Conservation (phyloP, 169 alveolate genomes). For the Perkinsus olseni region DNA sequence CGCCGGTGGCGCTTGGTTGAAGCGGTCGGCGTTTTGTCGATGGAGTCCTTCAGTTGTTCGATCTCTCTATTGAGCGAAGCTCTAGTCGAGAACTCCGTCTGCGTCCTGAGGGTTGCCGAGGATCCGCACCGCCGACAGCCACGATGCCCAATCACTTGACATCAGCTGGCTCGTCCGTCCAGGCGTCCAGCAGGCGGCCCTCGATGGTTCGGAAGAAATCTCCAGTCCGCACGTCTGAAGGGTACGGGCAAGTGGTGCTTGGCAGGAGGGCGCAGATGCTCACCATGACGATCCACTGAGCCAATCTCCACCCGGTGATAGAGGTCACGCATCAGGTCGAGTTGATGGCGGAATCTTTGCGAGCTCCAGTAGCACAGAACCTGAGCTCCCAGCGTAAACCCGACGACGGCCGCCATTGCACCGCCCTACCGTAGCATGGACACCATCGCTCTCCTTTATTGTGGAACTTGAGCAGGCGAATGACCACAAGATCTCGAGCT, state of each 20-base stretch:
- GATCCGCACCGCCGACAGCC: background rate
- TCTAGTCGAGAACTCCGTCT: background rate
- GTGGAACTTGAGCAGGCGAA: background rate
- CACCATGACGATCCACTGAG: background rate
- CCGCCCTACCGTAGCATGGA: background rate
- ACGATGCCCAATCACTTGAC: background rate
- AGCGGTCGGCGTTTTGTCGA: background rate
- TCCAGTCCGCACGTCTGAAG: background rate
- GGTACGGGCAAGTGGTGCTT: background rate
- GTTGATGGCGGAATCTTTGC: background rate
- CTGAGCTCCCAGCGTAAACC: background rate
- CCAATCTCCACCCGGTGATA: background rate
- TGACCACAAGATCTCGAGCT: background rate
- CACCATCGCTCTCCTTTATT: background rate
- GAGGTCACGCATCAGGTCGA: slow-evolving; percentile 3
- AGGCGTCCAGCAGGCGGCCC: background rate
- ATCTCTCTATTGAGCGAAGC: background rate
- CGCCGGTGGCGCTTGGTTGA: background rate
- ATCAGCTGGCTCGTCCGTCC: background rate
- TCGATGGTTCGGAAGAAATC: background rate
- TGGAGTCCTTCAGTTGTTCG: background rate
- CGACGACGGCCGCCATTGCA: background rate
- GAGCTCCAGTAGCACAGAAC: background rate
- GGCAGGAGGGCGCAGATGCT: background rate
- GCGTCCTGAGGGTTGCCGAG: background rate